Evolutionary conservation across 176 grass and related monocot species (phyloP), one percentile per base, ranked within the genome.

Genomic region (Zizania latifolia): DNA sequence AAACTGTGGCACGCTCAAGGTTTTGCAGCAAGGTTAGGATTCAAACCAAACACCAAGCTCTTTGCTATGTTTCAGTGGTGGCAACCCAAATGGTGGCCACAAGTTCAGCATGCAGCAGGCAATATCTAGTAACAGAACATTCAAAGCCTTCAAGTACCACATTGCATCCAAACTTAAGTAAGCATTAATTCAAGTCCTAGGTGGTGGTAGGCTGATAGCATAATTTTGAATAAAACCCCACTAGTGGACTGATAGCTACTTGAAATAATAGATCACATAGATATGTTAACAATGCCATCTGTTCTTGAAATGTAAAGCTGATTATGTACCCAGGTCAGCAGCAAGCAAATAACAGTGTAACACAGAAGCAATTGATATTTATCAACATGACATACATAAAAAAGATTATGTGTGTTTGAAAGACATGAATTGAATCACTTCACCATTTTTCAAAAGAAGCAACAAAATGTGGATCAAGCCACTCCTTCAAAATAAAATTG

Each of bases 321-420:
- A 34, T 73, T 58, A 44, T 36, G 37, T 67, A 68, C 7, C 12
- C 60, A 79, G 29, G 40, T 4, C 17, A 75, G 53, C 28, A 72
- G 58, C 32, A 72, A 21, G 3, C 30, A 26, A 68, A 68, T 35
- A 38, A n/a, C n/a, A n/a, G n/a, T n/a, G n/a, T n/a, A n/a, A 65
- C 29, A 41, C 19, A 75, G 40, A 38, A 30, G 8, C 12, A 26
- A 75, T 27, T 58, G 36, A 4, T 4, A 65, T 11, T 24, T n/a
- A 34, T 46, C 15, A 43, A 39, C 11, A 23, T 48, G 31, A 29
- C 2, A 44, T 73, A 55, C n/a, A 78, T 41, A 72, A 37, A 72
- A 58, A 36, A 46, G 57, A 79, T 2, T 46, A 53, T 35, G 43
- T 75, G 68, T 80, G 48, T 62, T 64, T 30, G 63, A 38, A 71